Percentiles rank a stretch among this genome's conserved stretches.
Conservation (phyloP, 257 asterid genomes). For the Salvia rosmarinus region DNA sequence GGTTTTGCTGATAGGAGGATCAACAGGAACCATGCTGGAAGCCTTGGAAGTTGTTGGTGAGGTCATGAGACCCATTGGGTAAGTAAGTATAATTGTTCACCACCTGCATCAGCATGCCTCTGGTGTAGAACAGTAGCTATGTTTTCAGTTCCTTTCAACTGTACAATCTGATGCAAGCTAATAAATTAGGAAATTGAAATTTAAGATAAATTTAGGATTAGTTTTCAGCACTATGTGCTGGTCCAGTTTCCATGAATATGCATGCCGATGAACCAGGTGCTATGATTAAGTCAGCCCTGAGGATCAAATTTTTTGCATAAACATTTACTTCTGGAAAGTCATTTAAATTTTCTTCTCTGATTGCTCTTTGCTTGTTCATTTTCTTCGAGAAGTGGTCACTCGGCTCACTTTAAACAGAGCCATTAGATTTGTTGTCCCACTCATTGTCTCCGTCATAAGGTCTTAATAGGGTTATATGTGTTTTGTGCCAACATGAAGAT, state of each 20-base stretch:
- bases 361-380: not conserved
- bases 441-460: not conserved
- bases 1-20: slow-evolving; percentile 98
- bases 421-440: slow-evolving; percentile 5
- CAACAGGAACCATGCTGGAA: slow-evolving; percentile 99
- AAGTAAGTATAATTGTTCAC: slow-evolving; percentile 55
- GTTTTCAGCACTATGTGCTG: slow-evolving; percentile 19
- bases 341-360: not conserved
- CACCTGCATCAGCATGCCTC: slow-evolving; percentile 24
- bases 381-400: not conserved
- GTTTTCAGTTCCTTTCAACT: slow-evolving; percentile 23
- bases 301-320: slow-evolving; percentile 15
- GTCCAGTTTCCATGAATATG: slow-evolving; percentile 9
- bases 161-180: slow-evolving; percentile 16
- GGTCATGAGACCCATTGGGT: slow-evolving; percentile 62
- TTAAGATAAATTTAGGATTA: slow-evolving; percentile 2
- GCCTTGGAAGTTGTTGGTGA: slow-evolving; percentile 93
- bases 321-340: slow-evolving; percentile 20
- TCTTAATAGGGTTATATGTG: slow-evolving; percentile 4
- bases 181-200: slow-evolving; percentile 2
- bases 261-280: slow-evolving; percentile 15
- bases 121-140: slow-evolving; percentile 21
- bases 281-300: slow-evolving; percentile 2
- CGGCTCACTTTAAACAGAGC: slow-evolving; percentile 20
- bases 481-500: slow-evolving; percentile 1